Conservation (phyloP, 2,329 filamentous ascomycete species). For the Blastomyces emzantsi region DNA sequence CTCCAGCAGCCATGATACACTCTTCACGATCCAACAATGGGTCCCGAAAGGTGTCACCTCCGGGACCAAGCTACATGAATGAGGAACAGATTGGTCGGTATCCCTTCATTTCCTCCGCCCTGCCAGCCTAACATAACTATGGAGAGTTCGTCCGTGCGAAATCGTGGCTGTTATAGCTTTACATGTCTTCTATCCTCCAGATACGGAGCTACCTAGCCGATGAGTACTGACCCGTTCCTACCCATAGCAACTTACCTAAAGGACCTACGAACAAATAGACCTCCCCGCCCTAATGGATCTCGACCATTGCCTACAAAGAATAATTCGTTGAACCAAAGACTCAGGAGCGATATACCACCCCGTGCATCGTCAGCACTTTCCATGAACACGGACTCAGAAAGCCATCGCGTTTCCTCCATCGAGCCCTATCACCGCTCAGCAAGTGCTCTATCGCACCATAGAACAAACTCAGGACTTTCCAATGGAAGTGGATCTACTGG, state of each 20-base stretch:
- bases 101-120: not conserved
- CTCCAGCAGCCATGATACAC: constrained; percentile 29
- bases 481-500: constrained; percentile 23
- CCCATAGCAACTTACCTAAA: constrained; percentile 49
- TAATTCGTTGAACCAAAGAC: constrained; percentile 21
- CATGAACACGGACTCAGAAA: constrained; percentile 23
- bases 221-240: not conserved
- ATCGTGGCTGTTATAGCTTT: not conserved
- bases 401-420: constrained; percentile 16
- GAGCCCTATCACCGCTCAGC: constrained; percentile 29
- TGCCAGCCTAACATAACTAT: not conserved
- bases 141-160: not conserved
- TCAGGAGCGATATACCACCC: constrained; percentile 28
- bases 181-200: constrained; percentile 15
- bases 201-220: not conserved
- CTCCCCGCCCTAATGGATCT: constrained; percentile 50
- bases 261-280: constrained; percentile 50
- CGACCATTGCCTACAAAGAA: constrained; percentile 49
- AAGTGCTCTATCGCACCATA: constrained; percentile 36
- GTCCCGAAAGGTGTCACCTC: constrained; percentile 39
- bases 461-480: constrained; percentile 24
- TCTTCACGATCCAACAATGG: constrained; percentile 29
- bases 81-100: constrained; percentile 40
- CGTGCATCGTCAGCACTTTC: constrained; percentile 38
- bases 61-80: constrained; percentile 40